A percentile compares a stretch with the other conserved stretches of the same genome.
Conservation (phyloP, 805 yeast species). For the Alloascoidea africana region DNA sequence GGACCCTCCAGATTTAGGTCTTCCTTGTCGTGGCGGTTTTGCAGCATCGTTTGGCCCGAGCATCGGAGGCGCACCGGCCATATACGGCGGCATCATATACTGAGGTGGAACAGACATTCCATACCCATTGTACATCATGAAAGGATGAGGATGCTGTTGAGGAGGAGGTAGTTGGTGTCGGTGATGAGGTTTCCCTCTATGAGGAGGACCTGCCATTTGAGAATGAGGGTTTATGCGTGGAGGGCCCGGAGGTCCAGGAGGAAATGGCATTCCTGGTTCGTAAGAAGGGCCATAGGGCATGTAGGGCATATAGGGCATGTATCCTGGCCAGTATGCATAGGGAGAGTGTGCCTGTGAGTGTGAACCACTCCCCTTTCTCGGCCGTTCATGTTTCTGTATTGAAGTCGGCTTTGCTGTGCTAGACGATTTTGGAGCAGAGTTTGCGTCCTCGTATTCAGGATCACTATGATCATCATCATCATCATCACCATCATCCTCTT, state of each 20-base stretch:
- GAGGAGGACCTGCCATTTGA: not conserved
- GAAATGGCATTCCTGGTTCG: not conserved
- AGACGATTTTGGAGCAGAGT: no score
- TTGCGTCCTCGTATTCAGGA: no score
- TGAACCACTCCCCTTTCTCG: not conserved
- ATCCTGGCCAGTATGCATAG: not conserved
- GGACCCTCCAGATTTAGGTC: not conserved
- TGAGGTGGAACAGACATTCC: not conserved
- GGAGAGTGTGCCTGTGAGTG: not conserved
- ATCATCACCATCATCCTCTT: not conserved
- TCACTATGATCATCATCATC: no score
- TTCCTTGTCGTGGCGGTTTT: not conserved
- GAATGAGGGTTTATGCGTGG: not conserved
- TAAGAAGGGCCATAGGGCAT: not conserved
- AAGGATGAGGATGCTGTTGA: not conserved
- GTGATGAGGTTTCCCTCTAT: not conserved
- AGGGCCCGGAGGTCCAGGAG: not conserved
- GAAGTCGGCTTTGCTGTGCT: not conserved
- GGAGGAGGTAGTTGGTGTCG: not conserved
- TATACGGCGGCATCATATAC: not conserved
- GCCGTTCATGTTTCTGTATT: not conserved
- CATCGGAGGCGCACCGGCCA: not conserved
- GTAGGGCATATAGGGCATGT: constrained; percentile 1
- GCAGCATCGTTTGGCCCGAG: not conserved
- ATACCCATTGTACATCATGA: not conserved